phyloP scores from a whole-genome alignment of 2,329 filamentous ascomycete genomes.

The Harringtonia aguacate region DNA sequence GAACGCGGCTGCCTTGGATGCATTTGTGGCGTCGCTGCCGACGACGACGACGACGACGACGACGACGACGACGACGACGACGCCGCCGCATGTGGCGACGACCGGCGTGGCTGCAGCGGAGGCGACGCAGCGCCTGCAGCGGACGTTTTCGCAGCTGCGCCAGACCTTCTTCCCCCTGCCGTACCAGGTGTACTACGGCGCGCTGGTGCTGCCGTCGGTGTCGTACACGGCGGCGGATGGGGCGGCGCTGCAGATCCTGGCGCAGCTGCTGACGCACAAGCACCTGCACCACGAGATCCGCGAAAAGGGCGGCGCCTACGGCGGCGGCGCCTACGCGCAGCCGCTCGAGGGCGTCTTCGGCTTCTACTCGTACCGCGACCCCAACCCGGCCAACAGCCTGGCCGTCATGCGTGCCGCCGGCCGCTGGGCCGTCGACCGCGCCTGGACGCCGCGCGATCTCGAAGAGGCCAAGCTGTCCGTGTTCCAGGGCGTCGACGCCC shows the following conservation, averaged over 20 bases:
- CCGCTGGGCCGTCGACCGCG: conserved; percentile 64
- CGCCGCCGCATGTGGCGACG: background rate
- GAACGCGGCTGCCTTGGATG: conserved; percentile 61
- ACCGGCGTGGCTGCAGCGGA: background rate
- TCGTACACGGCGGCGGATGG: conserved; percentile 69
- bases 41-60: background rate
- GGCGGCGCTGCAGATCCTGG: conserved; percentile 76
- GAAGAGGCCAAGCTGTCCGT: conserved; percentile 94
- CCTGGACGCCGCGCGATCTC: conserved; percentile 75
- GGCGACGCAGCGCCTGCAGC: conserved; percentile 4
- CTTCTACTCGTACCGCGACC: conserved; percentile 94
- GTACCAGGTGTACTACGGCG: conserved; percentile 95
- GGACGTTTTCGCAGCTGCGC: conserved; percentile 5
- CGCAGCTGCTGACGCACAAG: conserved; percentile 90
- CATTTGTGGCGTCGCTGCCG: conserved; percentile 58
- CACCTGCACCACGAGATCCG: conserved; percentile 95
- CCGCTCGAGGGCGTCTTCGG: conserved; percentile 78
- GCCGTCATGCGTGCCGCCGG: conserved; percentile 77
- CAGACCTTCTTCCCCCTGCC: conserved; percentile 90
- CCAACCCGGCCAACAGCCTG: conserved; percentile 82
- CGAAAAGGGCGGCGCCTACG: conserved; percentile 94
- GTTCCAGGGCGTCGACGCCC: conserved; percentile 87
- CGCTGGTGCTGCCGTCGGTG: conserved; percentile 68
- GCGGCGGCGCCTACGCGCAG: conserved; percentile 76
- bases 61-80: conserved; percentile 16